Percentiles rank a stretch among this genome's conserved stretches.
Conservation (phyloP, 306 rosid species). For the Luffa aegyptiaca region DNA sequence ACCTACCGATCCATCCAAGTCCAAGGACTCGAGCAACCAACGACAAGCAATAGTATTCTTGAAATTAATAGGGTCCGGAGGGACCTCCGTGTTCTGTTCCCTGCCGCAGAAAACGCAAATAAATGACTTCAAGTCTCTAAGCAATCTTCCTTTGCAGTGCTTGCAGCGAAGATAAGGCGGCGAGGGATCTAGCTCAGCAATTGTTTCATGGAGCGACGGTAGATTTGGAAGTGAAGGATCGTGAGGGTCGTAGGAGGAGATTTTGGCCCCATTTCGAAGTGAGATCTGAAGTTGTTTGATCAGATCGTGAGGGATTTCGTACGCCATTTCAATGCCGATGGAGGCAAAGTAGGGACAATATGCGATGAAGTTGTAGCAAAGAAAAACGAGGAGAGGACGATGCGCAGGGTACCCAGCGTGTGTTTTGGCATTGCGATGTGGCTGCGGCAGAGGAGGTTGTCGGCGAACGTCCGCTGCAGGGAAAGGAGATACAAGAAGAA, state of each 20-base stretch:
- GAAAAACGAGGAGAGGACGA: too few relatives aligned
- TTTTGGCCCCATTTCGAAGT: conserved; percentile 49
- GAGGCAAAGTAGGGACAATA: too few relatives aligned
- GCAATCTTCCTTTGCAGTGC: conserved; percentile 63
- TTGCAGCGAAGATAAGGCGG: conserved; percentile 72
- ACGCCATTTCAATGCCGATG: too few relatives aligned
- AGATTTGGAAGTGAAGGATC: conserved; percentile 40
- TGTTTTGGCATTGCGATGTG: too few relatives aligned
- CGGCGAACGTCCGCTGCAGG: too few relatives aligned
- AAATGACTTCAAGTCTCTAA: conserved; percentile 49
- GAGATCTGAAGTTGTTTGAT: conserved; percentile 51
- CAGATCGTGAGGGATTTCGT: conserved; percentile 59
- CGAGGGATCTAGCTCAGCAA: conserved; percentile 64
- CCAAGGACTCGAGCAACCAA: conserved; percentile 65
- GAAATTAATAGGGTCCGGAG: conserved; percentile 71
- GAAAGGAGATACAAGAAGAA: too few relatives aligned
- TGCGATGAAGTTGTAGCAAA: too few relatives aligned
- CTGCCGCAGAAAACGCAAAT: conserved; percentile 69
- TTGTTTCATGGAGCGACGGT: conserved; percentile 48
- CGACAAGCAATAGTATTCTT: conserved; percentile 51
- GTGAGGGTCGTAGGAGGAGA: conserved; percentile 61
- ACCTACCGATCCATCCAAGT: conserved; percentile 80
- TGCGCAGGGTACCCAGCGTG: too few relatives aligned
- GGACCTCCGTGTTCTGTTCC: conserved; percentile 40
- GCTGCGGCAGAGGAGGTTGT: too few relatives aligned